Evolutionary conservation across 2,329 filamentous ascomycete species (phyloP).

Genomic region (Septoria petroselini): DNA sequence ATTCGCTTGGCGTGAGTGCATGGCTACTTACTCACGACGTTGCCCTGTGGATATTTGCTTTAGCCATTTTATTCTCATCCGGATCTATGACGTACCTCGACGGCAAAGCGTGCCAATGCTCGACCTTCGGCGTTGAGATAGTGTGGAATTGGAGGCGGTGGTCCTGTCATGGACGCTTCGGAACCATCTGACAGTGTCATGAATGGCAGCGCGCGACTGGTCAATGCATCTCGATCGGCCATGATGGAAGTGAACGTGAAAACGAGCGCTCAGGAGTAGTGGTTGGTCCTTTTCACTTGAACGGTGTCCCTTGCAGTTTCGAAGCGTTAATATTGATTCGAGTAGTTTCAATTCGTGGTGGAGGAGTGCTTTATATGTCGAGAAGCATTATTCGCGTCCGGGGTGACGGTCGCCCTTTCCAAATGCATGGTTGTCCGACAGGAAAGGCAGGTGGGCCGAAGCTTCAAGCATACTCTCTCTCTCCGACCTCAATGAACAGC

Average conservation of each 20-base stretch:
- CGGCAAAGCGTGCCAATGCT: slow-evolving; percentile 50
- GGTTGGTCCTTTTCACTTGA: no score
- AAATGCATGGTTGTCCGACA: neutral
- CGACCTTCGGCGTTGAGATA: slow-evolving; percentile 43
- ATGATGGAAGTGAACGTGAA: slow-evolving; percentile 23
- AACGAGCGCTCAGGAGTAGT: neutral
- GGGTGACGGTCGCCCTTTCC: slow-evolving; percentile 6
- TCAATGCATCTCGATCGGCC: slow-evolving; percentile 45
- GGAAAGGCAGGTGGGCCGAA: slow-evolving; percentile 9
- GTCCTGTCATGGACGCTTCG: slow-evolving; percentile 43
- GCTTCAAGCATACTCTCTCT: no score
- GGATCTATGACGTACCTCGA: slow-evolving; percentile 34
- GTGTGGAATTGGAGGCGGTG: slow-evolving; percentile 45
- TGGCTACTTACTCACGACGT: slow-evolving; percentile 49
- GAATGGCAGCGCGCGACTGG: slow-evolving; percentile 46
- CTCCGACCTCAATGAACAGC: no score
- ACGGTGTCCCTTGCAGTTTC: neutral
- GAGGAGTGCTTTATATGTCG: neutral
- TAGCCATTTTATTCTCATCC: neutral
- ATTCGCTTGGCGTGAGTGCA: neutral
- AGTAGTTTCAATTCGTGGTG: no score
- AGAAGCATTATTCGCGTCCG: neutral
- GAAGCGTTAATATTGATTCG: no score
- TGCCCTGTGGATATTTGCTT: slow-evolving; percentile 38
- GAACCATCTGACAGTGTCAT: slow-evolving; percentile 51